Conservation (phyloP, 495 filamentous ascomycete genomes). For the Aspergillus diversus region DNA sequence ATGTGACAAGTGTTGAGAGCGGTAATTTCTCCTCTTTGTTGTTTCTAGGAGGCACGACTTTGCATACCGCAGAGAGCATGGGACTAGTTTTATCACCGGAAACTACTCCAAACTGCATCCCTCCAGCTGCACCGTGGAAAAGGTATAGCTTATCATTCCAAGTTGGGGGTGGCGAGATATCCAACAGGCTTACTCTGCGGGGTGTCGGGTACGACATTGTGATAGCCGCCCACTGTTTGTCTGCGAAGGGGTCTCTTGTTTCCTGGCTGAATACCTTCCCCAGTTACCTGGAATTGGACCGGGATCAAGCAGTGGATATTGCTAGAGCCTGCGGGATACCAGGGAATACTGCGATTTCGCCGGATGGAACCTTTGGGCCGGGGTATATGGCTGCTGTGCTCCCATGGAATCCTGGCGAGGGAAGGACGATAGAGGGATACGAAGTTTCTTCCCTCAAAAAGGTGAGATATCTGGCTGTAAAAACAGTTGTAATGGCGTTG, state of each 20-base stretch:
- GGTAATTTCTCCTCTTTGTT: background rate
- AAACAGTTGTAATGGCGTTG: background rate
- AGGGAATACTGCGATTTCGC: background rate
- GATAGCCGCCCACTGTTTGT: background rate
- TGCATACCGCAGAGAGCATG: background rate
- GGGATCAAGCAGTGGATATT: background rate
- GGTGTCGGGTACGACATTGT: constrained; percentile 3
- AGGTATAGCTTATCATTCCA: background rate
- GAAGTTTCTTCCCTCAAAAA: background rate
- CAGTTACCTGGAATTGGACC: background rate
- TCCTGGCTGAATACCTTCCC: background rate
- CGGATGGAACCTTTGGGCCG: background rate
- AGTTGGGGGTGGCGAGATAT: background rate
- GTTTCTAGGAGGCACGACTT: background rate
- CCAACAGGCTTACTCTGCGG: background rate
- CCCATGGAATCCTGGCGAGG: background rate
- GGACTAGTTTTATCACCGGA: background rate
- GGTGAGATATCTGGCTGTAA: background rate
- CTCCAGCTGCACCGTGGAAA: background rate
- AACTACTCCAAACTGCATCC: background rate
- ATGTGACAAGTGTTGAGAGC: background rate
- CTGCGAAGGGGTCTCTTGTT: background rate
- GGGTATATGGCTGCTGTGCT: background rate
- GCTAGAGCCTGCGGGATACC: background rate
- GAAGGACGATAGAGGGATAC: background rate